A percentile compares a stretch with the other conserved stretches of the same genome.
These are phyloP conservation scores for Xylaria curta DNA, from an alignment of 495 filamentous ascomycete species.

Conservation along the genomic window DNA sequence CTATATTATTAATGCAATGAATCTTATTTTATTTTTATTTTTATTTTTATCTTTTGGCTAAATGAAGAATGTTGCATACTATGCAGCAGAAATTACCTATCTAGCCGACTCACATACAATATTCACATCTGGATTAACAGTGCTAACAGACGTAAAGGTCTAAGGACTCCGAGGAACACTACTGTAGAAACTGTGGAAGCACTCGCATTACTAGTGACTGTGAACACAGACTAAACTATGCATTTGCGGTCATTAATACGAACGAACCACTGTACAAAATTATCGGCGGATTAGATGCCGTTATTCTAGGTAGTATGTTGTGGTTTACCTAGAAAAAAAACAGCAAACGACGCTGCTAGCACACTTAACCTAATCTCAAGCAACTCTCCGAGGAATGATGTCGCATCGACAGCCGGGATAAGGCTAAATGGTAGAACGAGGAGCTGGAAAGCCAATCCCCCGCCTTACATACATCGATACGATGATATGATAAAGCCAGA, in stretches of 20 bases:
- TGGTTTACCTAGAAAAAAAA: neutral
- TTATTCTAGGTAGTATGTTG: neutral
- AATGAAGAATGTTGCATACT: neutral
- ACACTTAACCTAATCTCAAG: neutral
- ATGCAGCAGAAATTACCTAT: neutral
- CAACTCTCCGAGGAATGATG: neutral
- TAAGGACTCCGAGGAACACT: neutral
- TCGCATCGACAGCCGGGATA: neutral
- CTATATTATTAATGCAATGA: neutral
- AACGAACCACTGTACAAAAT: neutral
- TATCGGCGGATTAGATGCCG: neutral
- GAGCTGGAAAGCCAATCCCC: neutral
- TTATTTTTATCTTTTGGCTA: too few relatives aligned
- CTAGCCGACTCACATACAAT: neutral
- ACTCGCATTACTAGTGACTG: neutral
- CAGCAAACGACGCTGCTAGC: neutral
- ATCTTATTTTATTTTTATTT: too few relatives aligned
- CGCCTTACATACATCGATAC: neutral
- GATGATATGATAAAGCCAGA: neutral
- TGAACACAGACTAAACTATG: neutral
- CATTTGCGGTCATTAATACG: neutral
- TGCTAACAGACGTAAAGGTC: neutral
- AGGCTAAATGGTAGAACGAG: neutral
- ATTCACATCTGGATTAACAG: neutral
- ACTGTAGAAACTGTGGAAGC: neutral